Base-by-base conservation (phyloP, 2,329 filamentous ascomycete species). In the Ascochyta viciae-villosae region DNA sequence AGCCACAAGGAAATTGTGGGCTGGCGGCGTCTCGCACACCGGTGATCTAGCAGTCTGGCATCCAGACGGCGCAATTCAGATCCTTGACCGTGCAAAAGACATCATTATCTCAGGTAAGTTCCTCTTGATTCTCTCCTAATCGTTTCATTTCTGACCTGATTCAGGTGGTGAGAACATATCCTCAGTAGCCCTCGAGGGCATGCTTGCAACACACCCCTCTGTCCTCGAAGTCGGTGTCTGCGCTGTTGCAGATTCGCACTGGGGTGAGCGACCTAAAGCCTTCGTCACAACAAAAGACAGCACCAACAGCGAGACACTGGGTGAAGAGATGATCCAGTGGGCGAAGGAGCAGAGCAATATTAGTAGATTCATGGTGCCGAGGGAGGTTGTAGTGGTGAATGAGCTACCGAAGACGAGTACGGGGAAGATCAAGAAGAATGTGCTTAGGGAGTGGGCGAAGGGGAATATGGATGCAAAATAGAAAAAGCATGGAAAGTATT, bases 371-470 rank as follows among this genome's bases (percentile, higher is more conserved):
- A 98, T 98, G 95, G 88, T 89, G 40, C 87, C 85, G 12, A 80
- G 82, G 46, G 87, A 89, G 74, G 84, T 89, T 0, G 91, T 96
- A 75, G 81, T 98, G 39, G 86, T 99, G n/a, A 64, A 80, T 6
- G 93, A 97, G 75, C 80, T 99, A 62, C 95, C 95, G 9, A 99
- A 99, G 84, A 99, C 95, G 26, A 95, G 90, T 75, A 99, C 95
- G 0, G 95, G 95, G 3, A 99, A 99, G 83, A 84, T 98, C 57
- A 89, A 92, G 84, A 99, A 99, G 86, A 98, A 96, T 69, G 86
- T 96, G 6, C 76, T 99, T 51, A 81, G 95, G 57, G 89, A 91
- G 65, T 96, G 93, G 94, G 90, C 90, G 2, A 91, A 85, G 72
- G 83, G 84, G 37, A 76, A 71, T 13, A 73, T 77, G 57, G 62